Evolutionary conservation across 1,139 yeast species (phyloP).

Genomic region (Hansenula anomala): DNA sequence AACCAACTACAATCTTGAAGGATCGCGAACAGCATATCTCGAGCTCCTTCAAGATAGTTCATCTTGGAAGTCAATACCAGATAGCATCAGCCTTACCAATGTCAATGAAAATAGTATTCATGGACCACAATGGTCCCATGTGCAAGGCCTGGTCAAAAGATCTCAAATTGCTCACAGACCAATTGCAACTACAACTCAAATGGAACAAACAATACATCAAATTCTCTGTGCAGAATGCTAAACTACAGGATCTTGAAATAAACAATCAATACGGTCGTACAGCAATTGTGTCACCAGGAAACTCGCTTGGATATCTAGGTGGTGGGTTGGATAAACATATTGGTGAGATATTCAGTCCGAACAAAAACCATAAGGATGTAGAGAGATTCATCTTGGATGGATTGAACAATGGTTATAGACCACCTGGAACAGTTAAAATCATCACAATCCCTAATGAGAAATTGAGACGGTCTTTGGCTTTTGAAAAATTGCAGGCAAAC

Average conservation of each 20-base stretch:
- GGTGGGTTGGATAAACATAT: conserved; percentile 49
- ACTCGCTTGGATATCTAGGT: conserved; percentile 44
- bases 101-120: neutral
- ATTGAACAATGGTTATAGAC: conserved; percentile 26
- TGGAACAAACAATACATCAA: neutral
- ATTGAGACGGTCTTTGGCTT: conserved; percentile 5
- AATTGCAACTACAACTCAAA: neutral
- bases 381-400: conserved; percentile 9
- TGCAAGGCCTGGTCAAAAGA: neutral
- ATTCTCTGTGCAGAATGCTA: neutral
- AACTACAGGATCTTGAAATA: neutral
- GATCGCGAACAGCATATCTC: too few relatives aligned
- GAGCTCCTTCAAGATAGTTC: too few relatives aligned
- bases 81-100: neutral
- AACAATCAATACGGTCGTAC: conserved; percentile 5
- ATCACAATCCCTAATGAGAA: conserved; percentile 19
- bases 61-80: too few relatives aligned
- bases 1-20: neutral
- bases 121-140: neutral
- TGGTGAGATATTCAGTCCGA: conserved; percentile 8
- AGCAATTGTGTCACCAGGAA: conserved; percentile 47
- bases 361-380: conserved; percentile 6
- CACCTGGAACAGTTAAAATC: conserved; percentile 26
- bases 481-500: conserved; percentile 17
- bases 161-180: neutral